Conservation (phyloP, 257 asterid species). For the Knoxia roxburghii region DNA sequence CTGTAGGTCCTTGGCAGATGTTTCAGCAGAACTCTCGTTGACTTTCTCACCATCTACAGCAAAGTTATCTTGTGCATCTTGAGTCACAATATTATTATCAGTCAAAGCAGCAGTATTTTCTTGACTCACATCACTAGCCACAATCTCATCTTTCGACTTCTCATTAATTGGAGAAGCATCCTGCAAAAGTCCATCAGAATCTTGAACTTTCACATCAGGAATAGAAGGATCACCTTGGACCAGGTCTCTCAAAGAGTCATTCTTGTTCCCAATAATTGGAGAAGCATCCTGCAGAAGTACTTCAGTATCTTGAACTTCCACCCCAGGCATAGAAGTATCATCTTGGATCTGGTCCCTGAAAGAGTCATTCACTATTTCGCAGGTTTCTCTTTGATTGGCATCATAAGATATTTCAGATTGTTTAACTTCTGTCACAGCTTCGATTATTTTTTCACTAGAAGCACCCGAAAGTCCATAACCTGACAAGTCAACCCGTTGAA, state of each 20-base stretch:
- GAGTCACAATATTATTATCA: conserved; percentile 24
- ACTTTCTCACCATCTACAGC: conserved; percentile 20
- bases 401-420: conserved; percentile 19
- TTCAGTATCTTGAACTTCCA: conserved; percentile 25
- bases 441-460: conserved; percentile 25
- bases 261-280: conserved; percentile 22
- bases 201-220: conserved; percentile 22
- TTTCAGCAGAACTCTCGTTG: conserved; percentile 27
- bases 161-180: conserved; percentile 23
- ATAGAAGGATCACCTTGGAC: conserved; percentile 34
- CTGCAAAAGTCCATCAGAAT: conserved; percentile 29
- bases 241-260: conserved; percentile 29
- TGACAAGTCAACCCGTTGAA: conserved; percentile 26
- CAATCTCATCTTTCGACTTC: conserved; percentile 31
- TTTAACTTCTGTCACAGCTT: conserved; percentile 22
- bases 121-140: conserved; percentile 24
- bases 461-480: conserved; percentile 30
- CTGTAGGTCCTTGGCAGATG: conserved; percentile 23
- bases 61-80: conserved; percentile 18
- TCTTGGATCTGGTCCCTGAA: conserved; percentile 30
- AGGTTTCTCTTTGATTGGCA: conserved; percentile 30
- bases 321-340: conserved; percentile 25
- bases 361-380: conserved; percentile 29
- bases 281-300: conserved; percentile 28
- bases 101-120: conserved; percentile 26